Evolutionary conservation across 495 filamentous ascomycete species (phyloP), one percentile per base, ranked within the genome.

Genomic region (Penicillium argentinense): DNA sequence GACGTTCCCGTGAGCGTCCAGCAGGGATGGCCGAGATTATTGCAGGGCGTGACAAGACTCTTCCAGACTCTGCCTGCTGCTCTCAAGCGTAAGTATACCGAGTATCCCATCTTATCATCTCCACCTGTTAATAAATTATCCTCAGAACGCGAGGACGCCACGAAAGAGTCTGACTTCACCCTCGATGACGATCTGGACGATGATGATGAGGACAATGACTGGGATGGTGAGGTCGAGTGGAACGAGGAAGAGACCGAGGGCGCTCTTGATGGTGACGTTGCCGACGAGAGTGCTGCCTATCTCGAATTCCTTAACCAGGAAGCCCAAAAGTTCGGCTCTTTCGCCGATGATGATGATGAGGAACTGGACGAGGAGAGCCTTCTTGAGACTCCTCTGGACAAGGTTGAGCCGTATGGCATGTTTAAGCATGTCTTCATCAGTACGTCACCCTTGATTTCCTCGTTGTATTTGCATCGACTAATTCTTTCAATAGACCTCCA

Each of bases 221-320:
- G 83, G 82, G 79, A 79, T 42, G 75, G 74, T 14, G 82, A 85
- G 43, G 69, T 76, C 37, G 83, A 84, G 40, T 90, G 86, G 84
- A 80, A 81, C 39, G 87, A 91, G 43, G 79, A 74, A 42, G 83
- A 76, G 24, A 58, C 51, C 16, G 83, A 82, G 47, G 79, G 68
- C 16, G 77, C 67, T 8, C 74, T 79, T 39, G 69, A 78, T 5
- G 69, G 62, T 9, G 93, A 96, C 53, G 76, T 80, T 55, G 81
- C 87, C 53, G 90, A 97, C 58, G 93, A 98, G 69, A 90, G 88
- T 59, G 84, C 87, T 14, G 90, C 93, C 2, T 98, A 98, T 62
- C 79, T 98, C 25, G 92, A 97, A 41, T 98, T 98, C 73, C 68
- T 98, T 37, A 92, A 91, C 55, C 85, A 92, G 60, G 92, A 96